Percentiles rank a stretch among this genome's conserved stretches.
These are phyloP conservation scores for Carex scoparia DNA, from an alignment of 176 grass and related monocot species.

Conservation along the genomic window DNA sequence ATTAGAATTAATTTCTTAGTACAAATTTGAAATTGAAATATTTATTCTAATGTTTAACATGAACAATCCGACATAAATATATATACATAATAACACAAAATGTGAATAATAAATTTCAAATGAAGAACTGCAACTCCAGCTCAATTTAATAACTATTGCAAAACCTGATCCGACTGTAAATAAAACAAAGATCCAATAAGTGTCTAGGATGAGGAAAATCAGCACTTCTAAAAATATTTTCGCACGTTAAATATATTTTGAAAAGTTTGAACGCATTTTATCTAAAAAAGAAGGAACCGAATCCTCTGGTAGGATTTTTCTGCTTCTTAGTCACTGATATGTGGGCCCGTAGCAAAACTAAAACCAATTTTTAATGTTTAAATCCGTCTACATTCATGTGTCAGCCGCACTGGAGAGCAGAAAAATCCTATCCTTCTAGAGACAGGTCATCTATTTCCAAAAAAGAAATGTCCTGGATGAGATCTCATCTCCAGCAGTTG, in stretches of 20 bases:
- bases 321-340: too few relatives aligned
- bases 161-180: not conserved
- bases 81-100: not conserved
- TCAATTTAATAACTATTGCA: not conserved
- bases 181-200: not conserved
- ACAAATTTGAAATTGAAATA: not conserved
- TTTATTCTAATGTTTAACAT: not conserved
- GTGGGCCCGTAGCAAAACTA: too few relatives aligned
- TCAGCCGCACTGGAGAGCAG: too few relatives aligned
- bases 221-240: too few relatives aligned
- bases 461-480: not conserved
- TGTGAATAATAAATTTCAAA: not conserved
- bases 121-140: not conserved
- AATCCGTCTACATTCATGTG: too few relatives aligned
- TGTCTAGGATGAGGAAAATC: not conserved
- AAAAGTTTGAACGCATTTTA: too few relatives aligned
- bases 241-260: too few relatives aligned
- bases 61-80: not conserved
- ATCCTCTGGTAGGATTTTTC: too few relatives aligned
- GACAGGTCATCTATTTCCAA: too few relatives aligned
- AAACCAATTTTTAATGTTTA: too few relatives aligned
- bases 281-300: too few relatives aligned
- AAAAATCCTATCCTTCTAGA: too few relatives aligned
- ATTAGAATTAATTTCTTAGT: not conserved
- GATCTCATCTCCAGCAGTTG: not conserved